A percentile compares a stretch with the other conserved stretches of the same genome.
Evolutionary conservation across 176 grass and related monocot genomes (phyloP).

Genomic region (Cenchrus purpureus): DNA sequence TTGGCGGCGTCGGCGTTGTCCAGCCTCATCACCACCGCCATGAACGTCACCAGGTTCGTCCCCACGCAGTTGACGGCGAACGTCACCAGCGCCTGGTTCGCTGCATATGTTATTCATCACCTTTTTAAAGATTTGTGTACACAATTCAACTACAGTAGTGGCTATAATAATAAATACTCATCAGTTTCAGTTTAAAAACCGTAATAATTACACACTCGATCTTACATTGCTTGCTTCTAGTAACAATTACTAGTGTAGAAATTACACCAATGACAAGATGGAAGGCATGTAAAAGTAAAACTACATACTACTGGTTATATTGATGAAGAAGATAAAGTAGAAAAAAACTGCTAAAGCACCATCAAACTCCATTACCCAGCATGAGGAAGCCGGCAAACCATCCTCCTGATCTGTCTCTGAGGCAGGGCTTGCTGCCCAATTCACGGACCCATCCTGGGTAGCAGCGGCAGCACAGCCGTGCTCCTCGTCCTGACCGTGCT

Average conservation of each 20-base stretch:
- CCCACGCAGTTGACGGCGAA: conserved; percentile 62
- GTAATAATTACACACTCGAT: too few relatives aligned
- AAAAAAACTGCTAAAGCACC: not conserved
- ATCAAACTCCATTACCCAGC: conserved; percentile 28
- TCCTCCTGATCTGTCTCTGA: conserved; percentile 54
- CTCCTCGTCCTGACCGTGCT: not conserved
- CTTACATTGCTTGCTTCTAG: too few relatives aligned
- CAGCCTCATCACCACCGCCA: conserved; percentile 64
- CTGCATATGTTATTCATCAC: conserved; percentile 27
- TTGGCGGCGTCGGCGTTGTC: conserved; percentile 70
- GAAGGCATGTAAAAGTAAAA: too few relatives aligned
- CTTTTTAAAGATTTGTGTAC: too few relatives aligned
- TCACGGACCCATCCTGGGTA: conserved; percentile 50
- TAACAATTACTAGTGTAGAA: too few relatives aligned
- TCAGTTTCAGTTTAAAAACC: too few relatives aligned
- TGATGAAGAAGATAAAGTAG: too few relatives aligned
- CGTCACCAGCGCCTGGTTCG: conserved; percentile 70
- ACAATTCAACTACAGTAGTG: too few relatives aligned
- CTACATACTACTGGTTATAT: too few relatives aligned
- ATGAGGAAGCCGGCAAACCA: conserved; percentile 56
- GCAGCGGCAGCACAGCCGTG: not conserved
- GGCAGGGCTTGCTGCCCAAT: conserved; percentile 50
- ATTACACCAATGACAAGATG: too few relatives aligned
- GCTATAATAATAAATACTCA: too few relatives aligned
- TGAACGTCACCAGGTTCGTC: conserved; percentile 73